Conservation (phyloP, 129 eudicot genomes). For the Pseudognaphalium luteoalbum region DNA sequence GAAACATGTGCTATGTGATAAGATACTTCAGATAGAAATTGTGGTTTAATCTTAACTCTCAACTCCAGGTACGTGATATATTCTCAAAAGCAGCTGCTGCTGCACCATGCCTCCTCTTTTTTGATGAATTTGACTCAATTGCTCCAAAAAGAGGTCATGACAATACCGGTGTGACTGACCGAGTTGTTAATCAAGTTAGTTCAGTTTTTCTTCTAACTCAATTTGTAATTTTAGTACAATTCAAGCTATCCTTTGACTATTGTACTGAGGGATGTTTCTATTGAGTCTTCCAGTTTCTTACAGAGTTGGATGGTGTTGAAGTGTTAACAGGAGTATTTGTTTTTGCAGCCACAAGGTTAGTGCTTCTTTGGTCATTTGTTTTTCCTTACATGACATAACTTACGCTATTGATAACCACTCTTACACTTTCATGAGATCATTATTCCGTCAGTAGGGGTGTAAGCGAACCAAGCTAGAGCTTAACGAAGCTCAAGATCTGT, state of each 20-base stretch:
- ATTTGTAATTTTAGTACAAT: not conserved
- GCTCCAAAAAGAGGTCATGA: slow-evolving; percentile 99
- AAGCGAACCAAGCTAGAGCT: too few species aligned
- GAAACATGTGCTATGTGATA: not conserved
- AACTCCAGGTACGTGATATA: slow-evolving; percentile 87
- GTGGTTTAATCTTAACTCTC: not conserved
- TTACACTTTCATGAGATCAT: not conserved
- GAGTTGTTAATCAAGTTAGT: slow-evolving; percentile 95
- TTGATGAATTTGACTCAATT: slow-evolving; percentile 98
- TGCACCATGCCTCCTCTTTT: slow-evolving; percentile 93
- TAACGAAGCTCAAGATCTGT: too few species aligned
- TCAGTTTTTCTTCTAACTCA: slow-evolving; percentile 1
- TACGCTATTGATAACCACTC: not conserved
- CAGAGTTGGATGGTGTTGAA: slow-evolving; percentile 98
- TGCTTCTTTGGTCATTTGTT: slow-evolving; percentile 18
- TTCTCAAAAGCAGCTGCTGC: slow-evolving; percentile 97
- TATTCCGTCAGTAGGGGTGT: too few species aligned
- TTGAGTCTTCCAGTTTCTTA: slow-evolving; percentile 60
- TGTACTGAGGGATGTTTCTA: slow-evolving; percentile 20
- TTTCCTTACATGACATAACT: not conserved
- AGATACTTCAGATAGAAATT: not conserved
- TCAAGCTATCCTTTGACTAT: slow-evolving; percentile 14
- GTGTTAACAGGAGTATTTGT: slow-evolving; percentile 95
- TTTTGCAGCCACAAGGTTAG: slow-evolving; percentile 94
- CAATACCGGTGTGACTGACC: slow-evolving; percentile 95